Conservation (phyloP, 805 yeast genomes). For the Yarrowia yakushimensis region DNA sequence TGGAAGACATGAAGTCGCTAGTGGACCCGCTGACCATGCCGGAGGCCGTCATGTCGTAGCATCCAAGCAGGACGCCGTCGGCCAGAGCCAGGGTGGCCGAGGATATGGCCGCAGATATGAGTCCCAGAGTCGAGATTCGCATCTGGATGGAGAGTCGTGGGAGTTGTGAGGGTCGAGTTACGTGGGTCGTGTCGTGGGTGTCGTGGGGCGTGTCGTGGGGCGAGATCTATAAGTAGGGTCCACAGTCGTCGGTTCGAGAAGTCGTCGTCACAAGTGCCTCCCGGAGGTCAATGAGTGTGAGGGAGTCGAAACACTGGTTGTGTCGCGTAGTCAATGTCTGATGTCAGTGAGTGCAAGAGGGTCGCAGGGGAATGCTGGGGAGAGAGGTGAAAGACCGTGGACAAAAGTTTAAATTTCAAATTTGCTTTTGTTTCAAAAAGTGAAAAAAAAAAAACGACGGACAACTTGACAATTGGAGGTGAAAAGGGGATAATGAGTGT, state of each 20-base stretch:
- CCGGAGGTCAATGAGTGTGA: conserved; percentile 33
- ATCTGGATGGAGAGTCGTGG: no score
- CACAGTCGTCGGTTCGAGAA: no score
- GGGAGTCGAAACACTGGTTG: no score
- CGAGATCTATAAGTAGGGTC: neutral
- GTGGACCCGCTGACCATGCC: neutral
- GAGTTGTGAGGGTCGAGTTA: no score
- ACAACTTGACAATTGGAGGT: no score
- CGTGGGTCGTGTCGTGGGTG: no score
- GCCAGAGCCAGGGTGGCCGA: neutral
- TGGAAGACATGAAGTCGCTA: neutral
- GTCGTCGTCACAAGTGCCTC: no score
- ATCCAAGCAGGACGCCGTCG: conserved; percentile 9
- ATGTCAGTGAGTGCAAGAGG: conserved; percentile 12
- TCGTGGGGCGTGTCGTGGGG: neutral
- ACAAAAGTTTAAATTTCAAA: neutral
- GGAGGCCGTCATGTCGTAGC: neutral
- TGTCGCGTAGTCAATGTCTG: neutral
- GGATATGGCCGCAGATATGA: neutral
- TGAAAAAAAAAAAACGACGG: no score
- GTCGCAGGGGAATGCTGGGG: conserved; percentile 21
- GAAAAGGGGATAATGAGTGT: no score
- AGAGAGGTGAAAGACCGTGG: no score
- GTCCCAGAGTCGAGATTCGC: neutral
- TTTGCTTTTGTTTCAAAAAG: neutral